phyloP scores from a whole-genome alignment of 345 rosid species.

The Adansonia digitata region DNA sequence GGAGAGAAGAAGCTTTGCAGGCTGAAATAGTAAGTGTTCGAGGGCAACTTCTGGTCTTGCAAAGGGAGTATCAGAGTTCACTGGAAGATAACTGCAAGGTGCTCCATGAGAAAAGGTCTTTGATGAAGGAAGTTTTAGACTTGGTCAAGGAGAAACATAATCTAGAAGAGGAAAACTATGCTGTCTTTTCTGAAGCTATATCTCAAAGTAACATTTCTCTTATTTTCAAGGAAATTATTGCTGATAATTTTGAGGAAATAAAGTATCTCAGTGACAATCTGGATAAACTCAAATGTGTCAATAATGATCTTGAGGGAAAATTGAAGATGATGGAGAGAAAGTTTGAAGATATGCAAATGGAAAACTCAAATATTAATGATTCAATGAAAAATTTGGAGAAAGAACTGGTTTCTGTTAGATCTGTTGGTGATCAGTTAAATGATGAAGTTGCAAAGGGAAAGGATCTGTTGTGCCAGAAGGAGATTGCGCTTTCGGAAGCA shows the following conservation, averaged over 20 bases:
- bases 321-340: constrained; percentile 32
- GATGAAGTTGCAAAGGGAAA: constrained; percentile 40
- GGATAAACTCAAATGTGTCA: constrained; percentile 39
- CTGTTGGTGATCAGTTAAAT: constrained; percentile 40
- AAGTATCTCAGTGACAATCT: constrained; percentile 35
- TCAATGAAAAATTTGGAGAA: constrained; percentile 31
- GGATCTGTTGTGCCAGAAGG: constrained; percentile 38
- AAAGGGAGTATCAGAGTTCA: constrained; percentile 36
- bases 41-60: constrained; percentile 40
- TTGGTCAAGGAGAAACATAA: constrained; percentile 42
- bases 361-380: constrained; percentile 35
- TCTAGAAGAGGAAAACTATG: constrained; percentile 59
- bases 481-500: constrained; percentile 39
- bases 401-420: constrained; percentile 38
- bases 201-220: constrained; percentile 54
- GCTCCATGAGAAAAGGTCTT: constrained; percentile 41
- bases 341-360: constrained; percentile 33
- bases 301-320: constrained; percentile 53
- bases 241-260: constrained; percentile 43
- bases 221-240: constrained; percentile 43
- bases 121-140: constrained; percentile 36
- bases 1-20: constrained; percentile 52
- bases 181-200: constrained; percentile 40
- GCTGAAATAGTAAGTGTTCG: constrained; percentile 47
- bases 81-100: constrained; percentile 47